Conservation (phyloP, 805 yeast species). For the Kodamaea neixiangensis region DNA sequence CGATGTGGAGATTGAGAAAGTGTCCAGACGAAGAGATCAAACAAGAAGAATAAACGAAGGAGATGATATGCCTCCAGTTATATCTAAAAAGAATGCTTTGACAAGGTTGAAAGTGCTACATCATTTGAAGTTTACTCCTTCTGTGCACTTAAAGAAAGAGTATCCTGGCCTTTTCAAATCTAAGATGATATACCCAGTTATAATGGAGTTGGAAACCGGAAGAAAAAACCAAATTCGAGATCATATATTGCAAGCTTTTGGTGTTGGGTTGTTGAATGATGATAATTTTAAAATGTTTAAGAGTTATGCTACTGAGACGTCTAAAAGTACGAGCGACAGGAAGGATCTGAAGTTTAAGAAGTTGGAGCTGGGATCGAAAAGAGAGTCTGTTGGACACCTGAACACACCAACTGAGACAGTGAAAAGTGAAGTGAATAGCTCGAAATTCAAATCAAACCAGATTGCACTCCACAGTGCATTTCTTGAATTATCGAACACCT, state of each 20-base stretch:
- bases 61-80: neutral
- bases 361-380: neutral
- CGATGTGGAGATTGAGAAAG: slow-evolving; percentile 12
- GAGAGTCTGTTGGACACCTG: neutral
- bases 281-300: slow-evolving; percentile 23
- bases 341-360: slow-evolving; percentile 14
- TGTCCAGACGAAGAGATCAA: neutral
- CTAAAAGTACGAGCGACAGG: slow-evolving; percentile 13
- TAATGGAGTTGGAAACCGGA: slow-evolving; percentile 24
- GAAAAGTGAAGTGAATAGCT: slow-evolving; percentile 15
- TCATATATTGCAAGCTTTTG: slow-evolving; percentile 22
- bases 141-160: slow-evolving; percentile 1
- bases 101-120: slow-evolving; percentile 22
- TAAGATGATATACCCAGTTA: slow-evolving; percentile 18
- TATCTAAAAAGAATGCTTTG: slow-evolving; percentile 13
- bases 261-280: slow-evolving; percentile 22
- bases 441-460: slow-evolving; percentile 20
- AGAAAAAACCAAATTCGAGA: slow-evolving; percentile 29
- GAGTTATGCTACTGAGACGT: neutral
- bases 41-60: neutral
- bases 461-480: slow-evolving; percentile 25
- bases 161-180: slow-evolving; percentile 18
- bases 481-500: slow-evolving; percentile 10
- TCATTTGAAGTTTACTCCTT: slow-evolving; percentile 9
- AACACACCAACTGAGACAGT: neutral